Evolutionary conservation across 2,329 filamentous ascomycete species (phyloP).

Genomic region (Cryphonectria radicalis): DNA sequence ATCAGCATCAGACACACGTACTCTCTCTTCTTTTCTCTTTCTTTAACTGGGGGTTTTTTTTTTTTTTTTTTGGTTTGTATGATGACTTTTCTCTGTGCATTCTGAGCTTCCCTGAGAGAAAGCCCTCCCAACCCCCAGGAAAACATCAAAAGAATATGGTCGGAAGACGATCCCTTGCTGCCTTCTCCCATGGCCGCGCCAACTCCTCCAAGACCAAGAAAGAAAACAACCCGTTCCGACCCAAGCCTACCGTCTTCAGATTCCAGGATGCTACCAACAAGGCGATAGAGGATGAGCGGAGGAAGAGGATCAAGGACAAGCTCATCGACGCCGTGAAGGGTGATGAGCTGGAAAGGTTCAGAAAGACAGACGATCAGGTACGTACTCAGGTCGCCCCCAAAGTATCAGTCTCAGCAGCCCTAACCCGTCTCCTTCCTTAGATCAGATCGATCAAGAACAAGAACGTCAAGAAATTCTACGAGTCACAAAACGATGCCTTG

Average conservation of each 20-base stretch:
- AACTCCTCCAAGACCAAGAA: slow-evolving; percentile 2
- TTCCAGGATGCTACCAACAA: slow-evolving; percentile 54
- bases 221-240: slow-evolving; percentile 15
- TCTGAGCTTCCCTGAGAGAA: background rate
- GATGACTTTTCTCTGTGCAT: background rate
- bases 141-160: slow-evolving; percentile 19
- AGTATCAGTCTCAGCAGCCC: too few species aligned
- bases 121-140: background rate
- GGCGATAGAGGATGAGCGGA: slow-evolving; percentile 49
- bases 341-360: slow-evolving; percentile 51
- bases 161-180: slow-evolving; percentile 23
- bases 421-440: slow-evolving; percentile 33
- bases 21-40: background rate
- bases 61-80: too few species aligned
- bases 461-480: slow-evolving; percentile 57
- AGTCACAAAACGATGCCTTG: slow-evolving; percentile 56
- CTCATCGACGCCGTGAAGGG: slow-evolving; percentile 51
- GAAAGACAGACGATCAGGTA: slow-evolving; percentile 51
- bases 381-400: too few species aligned
- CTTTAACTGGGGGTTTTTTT: background rate
- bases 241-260: slow-evolving; percentile 31
- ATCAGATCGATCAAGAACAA: slow-evolving; percentile 57
- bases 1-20: slow-evolving; percentile 12
- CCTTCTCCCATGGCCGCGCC: slow-evolving; percentile 12
- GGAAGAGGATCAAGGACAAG: slow-evolving; percentile 52